Evolutionary conservation across 345 rosid species (phyloP).

Genomic region (Moricandia moricandioides): DNA sequence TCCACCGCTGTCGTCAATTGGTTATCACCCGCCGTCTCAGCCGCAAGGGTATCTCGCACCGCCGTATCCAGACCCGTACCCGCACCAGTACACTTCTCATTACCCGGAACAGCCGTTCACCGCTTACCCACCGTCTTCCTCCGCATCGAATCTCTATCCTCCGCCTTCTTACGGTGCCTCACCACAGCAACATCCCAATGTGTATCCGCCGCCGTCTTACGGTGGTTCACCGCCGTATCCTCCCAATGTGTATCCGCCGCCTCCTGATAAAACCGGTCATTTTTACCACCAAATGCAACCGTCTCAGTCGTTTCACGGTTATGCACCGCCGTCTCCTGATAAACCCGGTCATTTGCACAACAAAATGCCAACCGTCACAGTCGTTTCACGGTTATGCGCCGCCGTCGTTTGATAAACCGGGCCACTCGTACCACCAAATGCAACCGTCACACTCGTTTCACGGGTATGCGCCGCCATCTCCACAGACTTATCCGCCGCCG

Average conservation of each 20-base stretch:
- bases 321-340: too few species aligned
- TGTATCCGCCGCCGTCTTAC: constrained; percentile 19
- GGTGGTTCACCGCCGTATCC: constrained; percentile 1
- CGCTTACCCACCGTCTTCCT: constrained; percentile 13
- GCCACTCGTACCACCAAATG: constrained; percentile 24
- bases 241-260: not conserved
- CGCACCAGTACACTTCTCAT: constrained; percentile 19
- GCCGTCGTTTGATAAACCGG: not conserved
- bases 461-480: constrained; percentile 8
- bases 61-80: constrained; percentile 9
- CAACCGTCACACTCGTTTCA: constrained; percentile 29
- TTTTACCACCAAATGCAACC: too few species aligned
- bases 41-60: constrained; percentile 19
- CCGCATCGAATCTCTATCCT: constrained; percentile 15
- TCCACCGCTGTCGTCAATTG: constrained; percentile 28
- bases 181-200: not conserved
- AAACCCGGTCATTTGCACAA: constrained; percentile 20
- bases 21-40: constrained; percentile 32
- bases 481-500: constrained; percentile 35
- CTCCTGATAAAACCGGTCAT: not conserved
- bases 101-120: constrained; percentile 13
- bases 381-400: constrained; percentile 22
- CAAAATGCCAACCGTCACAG: constrained; percentile 24
- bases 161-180: constrained; percentile 14
- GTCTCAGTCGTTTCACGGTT: too few species aligned